Evolutionary conservation across 1,139 yeast species (phyloP).

Genomic region (Pichia sp.): DNA sequence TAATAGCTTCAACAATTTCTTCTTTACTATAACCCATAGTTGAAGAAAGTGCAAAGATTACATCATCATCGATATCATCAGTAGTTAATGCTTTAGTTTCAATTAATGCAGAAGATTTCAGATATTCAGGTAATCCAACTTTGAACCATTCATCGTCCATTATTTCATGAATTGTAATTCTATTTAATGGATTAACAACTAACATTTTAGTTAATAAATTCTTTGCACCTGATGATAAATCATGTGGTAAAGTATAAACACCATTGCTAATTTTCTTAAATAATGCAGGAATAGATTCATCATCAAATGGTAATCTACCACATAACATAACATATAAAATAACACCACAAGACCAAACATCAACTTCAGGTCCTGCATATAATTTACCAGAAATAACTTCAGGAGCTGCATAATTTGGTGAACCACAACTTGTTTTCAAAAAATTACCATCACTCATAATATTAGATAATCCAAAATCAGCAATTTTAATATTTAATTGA

Average conservation of each 20-base stretch:
- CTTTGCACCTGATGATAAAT: slow-evolving; percentile 82
- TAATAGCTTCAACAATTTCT: slow-evolving; percentile 74
- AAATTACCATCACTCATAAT: slow-evolving; percentile 98
- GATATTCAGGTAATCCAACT: slow-evolving; percentile 73
- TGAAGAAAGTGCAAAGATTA: slow-evolving; percentile 68
- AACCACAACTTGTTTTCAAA: slow-evolving; percentile 91
- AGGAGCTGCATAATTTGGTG: slow-evolving; percentile 98
- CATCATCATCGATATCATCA: slow-evolving; percentile 63
- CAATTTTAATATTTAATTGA: slow-evolving; percentile 87
- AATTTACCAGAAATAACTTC: slow-evolving; percentile 94
- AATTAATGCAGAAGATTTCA: slow-evolving; percentile 63
- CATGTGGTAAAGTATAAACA: slow-evolving; percentile 88
- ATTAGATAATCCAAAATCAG: slow-evolving; percentile 92
- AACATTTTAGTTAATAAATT: slow-evolving; percentile 84
- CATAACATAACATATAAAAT: slow-evolving; percentile 94
- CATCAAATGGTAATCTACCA: slow-evolving; percentile 96
- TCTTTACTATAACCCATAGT: slow-evolving; percentile 93
- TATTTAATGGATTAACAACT: slow-evolving; percentile 91
- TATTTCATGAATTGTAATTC: slow-evolving; percentile 91
- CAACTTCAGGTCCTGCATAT: slow-evolving; percentile 98
- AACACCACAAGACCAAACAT: slow-evolving; percentile 98
- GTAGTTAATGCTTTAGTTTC: slow-evolving; percentile 32
- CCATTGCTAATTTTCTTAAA: slow-evolving; percentile 95
- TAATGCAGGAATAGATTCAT: slow-evolving; percentile 92
- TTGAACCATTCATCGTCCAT: slow-evolving; percentile 97